A percentile compares a stretch with the other conserved stretches of the same genome.
Conservation (phyloP, 768 basidiomycete genomes). For the Mycena haematopus region DNA sequence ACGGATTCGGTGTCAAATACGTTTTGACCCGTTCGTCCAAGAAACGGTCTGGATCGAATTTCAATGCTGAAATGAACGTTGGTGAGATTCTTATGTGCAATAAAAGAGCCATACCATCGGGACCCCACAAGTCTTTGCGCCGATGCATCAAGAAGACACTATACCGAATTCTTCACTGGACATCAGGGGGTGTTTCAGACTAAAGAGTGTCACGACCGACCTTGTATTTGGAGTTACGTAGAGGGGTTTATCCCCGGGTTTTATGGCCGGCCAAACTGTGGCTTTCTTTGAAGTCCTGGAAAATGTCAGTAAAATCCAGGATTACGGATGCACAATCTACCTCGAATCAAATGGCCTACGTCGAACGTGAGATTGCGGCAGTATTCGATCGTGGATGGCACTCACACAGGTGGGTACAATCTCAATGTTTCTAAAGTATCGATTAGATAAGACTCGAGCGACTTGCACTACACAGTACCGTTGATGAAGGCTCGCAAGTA, state of each 20-base stretch:
- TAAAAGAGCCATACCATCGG: conserved; percentile 42
- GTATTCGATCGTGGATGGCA: neutral
- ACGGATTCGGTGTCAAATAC: conserved; percentile 50
- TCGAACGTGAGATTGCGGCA: neutral
- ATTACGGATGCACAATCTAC: neutral
- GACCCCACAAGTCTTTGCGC: conserved; percentile 50
- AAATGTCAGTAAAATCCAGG: neutral
- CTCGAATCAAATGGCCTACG: conserved; percentile 10
- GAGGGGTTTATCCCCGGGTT: conserved; percentile 32
- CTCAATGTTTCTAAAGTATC: conserved; percentile 20
- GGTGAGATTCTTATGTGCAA: too few relatives aligned
- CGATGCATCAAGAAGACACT: conserved; percentile 49
- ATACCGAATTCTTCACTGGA: conserved; percentile 33
- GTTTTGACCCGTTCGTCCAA: conserved; percentile 47
- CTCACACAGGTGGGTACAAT: conserved; percentile 29
- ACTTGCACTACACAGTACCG: neutral
- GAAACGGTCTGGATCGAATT: conserved; percentile 55
- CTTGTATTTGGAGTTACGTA: conserved; percentile 37
- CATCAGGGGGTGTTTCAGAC: neutral
- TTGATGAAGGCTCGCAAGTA: conserved; percentile 48
- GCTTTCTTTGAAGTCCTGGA: conserved; percentile 19
- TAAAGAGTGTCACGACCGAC: conserved; percentile 14
- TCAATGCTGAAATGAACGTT: conserved; percentile 34
- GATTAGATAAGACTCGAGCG: neutral
- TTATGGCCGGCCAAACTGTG: conserved; percentile 11